Evolutionary conservation across 768 basidiomycete species (phyloP).

Genomic region (Russula sp.): DNA sequence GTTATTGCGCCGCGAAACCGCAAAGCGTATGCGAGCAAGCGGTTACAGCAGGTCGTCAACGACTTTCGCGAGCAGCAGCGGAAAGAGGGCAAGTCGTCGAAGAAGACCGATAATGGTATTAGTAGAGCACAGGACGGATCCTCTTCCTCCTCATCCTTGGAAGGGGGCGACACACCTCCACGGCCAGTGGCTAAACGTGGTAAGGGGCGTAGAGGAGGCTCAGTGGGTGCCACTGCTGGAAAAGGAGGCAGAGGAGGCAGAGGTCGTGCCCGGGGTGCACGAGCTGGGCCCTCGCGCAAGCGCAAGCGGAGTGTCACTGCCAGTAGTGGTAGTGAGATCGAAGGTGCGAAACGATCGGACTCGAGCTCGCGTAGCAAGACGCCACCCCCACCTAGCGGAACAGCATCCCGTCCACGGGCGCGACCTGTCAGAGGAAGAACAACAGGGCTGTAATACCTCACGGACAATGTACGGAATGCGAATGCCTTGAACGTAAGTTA

Average conservation of each 20-base stretch:
- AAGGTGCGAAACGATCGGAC: neutral
- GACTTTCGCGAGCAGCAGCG: constrained; percentile 60
- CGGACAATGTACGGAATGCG: neutral
- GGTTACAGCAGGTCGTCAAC: constrained; percentile 81
- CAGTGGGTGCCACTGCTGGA: neutral
- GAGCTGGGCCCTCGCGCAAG: constrained; percentile 25
- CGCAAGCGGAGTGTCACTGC: constrained; percentile 27
- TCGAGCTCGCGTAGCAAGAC: constrained; percentile 23
- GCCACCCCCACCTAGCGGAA: constrained; percentile 30
- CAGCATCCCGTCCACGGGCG: constrained; percentile 18
- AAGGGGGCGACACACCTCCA: neutral
- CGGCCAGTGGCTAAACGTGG: constrained; percentile 6
- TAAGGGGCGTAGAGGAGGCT: constrained; percentile 10
- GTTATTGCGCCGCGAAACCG: constrained; percentile 74
- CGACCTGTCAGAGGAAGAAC: constrained; percentile 21
- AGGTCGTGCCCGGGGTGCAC: constrained; percentile 24
- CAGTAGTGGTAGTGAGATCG: constrained; percentile 11
- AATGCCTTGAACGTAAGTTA: neutral
- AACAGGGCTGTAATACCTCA: neutral
- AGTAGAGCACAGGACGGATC: neutral
- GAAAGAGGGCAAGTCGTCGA: constrained; percentile 32
- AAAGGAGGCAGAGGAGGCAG: constrained; percentile 19
- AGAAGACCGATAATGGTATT: neutral
- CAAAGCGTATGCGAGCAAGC: constrained; percentile 80
- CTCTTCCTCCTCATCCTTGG: constrained; percentile 5